Conservation (phyloP, 1,284 basidiomycete genomes). For the Flammula alnicola region DNA sequence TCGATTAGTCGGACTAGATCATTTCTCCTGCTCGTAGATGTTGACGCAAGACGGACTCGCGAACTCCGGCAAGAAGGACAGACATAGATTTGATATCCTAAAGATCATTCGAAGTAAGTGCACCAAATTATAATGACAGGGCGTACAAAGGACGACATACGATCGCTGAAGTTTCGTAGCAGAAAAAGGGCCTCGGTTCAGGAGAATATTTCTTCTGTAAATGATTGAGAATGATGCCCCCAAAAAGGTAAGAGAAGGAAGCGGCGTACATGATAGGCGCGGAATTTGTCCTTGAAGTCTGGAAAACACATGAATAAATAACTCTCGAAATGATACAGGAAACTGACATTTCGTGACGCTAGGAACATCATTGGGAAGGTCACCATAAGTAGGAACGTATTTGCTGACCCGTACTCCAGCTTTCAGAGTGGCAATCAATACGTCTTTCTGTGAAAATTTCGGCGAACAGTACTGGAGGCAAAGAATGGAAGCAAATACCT, state of each 20-base stretch:
- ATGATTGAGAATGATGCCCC: too few relatives aligned
- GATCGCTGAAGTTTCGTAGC: constrained; percentile 50
- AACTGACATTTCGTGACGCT: constrained; percentile 55
- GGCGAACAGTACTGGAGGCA: neutral
- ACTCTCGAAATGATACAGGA: neutral
- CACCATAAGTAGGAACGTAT: constrained; percentile 66
- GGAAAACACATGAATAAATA: neutral
- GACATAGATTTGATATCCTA: constrained; percentile 38
- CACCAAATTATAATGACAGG: neutral
- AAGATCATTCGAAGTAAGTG: neutral
- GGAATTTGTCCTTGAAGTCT: constrained; percentile 61
- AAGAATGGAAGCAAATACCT: constrained; percentile 43
- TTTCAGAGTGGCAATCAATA: constrained; percentile 58
- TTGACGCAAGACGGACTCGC: constrained; percentile 41
- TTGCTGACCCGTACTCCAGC: constrained; percentile 60
- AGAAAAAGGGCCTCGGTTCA: constrained; percentile 50
- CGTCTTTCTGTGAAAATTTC: constrained; percentile 52
- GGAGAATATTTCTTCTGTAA: constrained; percentile 53
- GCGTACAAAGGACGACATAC: constrained; percentile 22
- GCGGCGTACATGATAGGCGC: constrained; percentile 47
- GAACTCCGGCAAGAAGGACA: constrained; percentile 34
- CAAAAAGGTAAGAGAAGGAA: too few relatives aligned
- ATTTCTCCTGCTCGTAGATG: constrained; percentile 38
- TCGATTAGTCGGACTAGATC: constrained; percentile 27
- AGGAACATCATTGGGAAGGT: constrained; percentile 58